Conservation (phyloP, 768 basidiomycete genomes). For the Kondoa malvinella region DNA sequence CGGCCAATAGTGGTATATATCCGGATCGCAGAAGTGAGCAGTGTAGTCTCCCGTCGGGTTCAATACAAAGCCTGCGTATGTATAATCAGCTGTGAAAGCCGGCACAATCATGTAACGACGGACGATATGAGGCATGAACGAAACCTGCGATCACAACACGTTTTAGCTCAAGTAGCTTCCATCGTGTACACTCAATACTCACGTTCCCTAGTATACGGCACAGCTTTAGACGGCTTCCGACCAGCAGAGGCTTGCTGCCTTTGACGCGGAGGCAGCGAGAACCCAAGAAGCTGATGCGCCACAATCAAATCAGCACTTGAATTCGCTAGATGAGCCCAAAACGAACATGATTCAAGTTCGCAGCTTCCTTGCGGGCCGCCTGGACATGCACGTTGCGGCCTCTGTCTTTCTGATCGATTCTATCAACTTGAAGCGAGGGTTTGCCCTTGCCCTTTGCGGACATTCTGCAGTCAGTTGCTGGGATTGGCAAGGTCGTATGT, state of each 20-base stretch:
- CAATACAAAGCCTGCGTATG: constrained; percentile 51
- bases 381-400: background rate
- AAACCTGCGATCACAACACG: too few species aligned
- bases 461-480: too few species aligned
- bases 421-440: too few species aligned
- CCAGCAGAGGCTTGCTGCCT: constrained; percentile 46
- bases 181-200: too few species aligned
- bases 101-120: background rate
- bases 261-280: constrained; percentile 66
- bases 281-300: constrained; percentile 61
- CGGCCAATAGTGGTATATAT: constrained; percentile 51
- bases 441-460: too few species aligned
- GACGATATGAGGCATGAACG: constrained; percentile 81
- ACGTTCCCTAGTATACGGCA: constrained; percentile 82
- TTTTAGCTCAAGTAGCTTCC: too few species aligned
- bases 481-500: too few species aligned
- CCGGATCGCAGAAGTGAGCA: constrained; percentile 41
- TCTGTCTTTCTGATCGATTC: too few species aligned
- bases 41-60: constrained; percentile 82
- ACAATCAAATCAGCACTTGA: background rate
- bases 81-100: background rate
- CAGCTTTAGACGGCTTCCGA: constrained; percentile 46
- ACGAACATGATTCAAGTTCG: background rate
- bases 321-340: background rate
- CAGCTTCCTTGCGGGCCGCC: background rate